Evolutionary conservation across 2,329 filamentous ascomycete species (phyloP).

Genomic region (Akanthomyces muscarius): DNA sequence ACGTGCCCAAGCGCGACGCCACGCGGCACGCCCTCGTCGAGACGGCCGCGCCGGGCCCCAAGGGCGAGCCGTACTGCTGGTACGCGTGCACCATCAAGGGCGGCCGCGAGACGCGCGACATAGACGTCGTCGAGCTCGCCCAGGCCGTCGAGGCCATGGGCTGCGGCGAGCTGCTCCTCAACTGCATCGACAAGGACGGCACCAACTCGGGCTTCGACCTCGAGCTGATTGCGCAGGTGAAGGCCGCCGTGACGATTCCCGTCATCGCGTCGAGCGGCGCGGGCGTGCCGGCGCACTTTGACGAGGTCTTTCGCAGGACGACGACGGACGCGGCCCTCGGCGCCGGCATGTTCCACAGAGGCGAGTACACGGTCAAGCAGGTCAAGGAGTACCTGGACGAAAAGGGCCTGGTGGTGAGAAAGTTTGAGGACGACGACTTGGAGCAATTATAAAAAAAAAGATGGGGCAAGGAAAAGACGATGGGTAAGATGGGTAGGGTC

Average conservation of each 20-base stretch:
- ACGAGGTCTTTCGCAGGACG: constrained; percentile 83
- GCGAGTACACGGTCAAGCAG: constrained; percentile 89
- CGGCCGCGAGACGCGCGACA: constrained; percentile 86
- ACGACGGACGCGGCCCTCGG: constrained; percentile 87
- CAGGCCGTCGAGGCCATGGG: constrained; percentile 95
- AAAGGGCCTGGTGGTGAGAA: constrained; percentile 72
- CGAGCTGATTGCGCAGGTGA: constrained; percentile 85
- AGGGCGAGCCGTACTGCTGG: constrained; percentile 83
- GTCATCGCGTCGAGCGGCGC: constrained; percentile 95
- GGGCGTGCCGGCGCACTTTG: constrained; percentile 81
- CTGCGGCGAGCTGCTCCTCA: constrained; percentile 87
- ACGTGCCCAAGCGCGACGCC: constrained; percentile 69
- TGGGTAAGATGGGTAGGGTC: background rate
- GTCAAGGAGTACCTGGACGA: constrained; percentile 79
- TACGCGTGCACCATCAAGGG: constrained; percentile 98
- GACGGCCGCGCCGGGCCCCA: constrained; percentile 66
- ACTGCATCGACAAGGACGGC: constrained; percentile 96
- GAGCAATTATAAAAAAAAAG: constrained; percentile 21
- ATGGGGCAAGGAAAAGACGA: constrained; percentile 11
- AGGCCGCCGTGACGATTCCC: constrained; percentile 80
- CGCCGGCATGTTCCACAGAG: constrained; percentile 95
- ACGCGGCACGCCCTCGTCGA: constrained; percentile 68
- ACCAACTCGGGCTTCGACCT: constrained; percentile 93
- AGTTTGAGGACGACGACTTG: constrained; percentile 68
- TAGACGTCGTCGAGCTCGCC: constrained; percentile 86